phyloP scores from a whole-genome alignment of 2,329 filamentous ascomycete genomes.

The Penicillium sp. region DNA sequence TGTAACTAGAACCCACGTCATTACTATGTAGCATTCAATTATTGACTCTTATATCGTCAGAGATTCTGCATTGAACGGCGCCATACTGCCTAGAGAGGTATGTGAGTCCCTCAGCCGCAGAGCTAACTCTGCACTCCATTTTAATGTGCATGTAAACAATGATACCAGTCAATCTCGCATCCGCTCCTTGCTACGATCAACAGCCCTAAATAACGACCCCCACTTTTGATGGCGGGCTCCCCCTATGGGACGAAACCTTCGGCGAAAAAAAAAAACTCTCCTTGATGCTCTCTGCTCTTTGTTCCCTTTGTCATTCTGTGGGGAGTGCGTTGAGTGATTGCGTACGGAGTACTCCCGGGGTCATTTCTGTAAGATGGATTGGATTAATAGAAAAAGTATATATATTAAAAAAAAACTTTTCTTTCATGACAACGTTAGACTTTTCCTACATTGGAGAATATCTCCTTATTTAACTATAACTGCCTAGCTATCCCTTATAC shows the following conservation, averaged over 20 bases:
- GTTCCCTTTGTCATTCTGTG: conserved; percentile 13
- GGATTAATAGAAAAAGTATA: background rate
- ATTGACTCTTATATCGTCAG: background rate
- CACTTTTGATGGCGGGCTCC: conserved; percentile 15
- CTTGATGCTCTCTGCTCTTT: background rate
- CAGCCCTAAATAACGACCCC: conserved; percentile 22
- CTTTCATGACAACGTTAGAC: background rate
- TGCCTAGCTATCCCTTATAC: background rate
- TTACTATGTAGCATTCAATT: background rate
- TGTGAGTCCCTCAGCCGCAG: background rate
- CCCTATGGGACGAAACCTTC: conserved; percentile 12
- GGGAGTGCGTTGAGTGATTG: conserved; percentile 14
- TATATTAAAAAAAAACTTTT: background rate
- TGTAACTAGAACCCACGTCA: background rate
- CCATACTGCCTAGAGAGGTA: background rate
- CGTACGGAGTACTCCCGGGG: background rate
- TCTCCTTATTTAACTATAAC: background rate
- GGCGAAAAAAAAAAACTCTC: conserved; percentile 5
- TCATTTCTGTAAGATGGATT: background rate
- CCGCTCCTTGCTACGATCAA: conserved; percentile 27
- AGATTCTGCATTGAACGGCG: background rate
- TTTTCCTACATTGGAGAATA: background rate
- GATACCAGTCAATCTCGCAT: conserved; percentile 25
- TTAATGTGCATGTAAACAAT: conserved; percentile 23
- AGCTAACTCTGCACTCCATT: conserved; percentile 6